phyloP scores from a whole-genome alignment of 2,329 filamentous ascomycete genomes.

The Colletotrichum sp. region DNA sequence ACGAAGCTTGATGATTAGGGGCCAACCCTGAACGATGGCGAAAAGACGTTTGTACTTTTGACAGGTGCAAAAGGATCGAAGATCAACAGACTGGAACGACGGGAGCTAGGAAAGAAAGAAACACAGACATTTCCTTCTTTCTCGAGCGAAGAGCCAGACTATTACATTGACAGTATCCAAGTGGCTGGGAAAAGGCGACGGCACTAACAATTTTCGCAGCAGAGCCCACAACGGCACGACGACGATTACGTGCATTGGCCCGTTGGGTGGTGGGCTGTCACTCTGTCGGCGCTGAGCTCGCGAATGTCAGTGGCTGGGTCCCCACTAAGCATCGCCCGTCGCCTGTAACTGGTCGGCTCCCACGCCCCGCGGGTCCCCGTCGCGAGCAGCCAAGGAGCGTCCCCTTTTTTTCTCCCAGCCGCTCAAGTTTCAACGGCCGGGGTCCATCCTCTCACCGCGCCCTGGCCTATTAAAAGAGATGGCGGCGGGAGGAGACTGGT shows the following conservation, averaged over 20 bases:
- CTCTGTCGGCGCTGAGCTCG: not conserved
- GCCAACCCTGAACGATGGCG: not conserved
- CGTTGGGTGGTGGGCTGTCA: not conserved
- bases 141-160: not conserved
- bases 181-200: not conserved
- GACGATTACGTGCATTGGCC: not conserved
- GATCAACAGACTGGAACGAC: not conserved
- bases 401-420: not conserved
- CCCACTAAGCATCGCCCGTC: not conserved
- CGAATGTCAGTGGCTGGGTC: not conserved
- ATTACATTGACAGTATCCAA: not conserved
- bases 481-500: not conserved
- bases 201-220: not conserved
- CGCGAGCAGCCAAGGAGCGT: not conserved
- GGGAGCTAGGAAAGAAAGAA: not conserved
- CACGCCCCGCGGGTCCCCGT: not conserved
- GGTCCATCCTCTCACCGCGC: not conserved
- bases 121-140: not conserved
- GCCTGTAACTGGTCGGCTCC: not conserved
- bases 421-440: not conserved
- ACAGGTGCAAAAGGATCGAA: not conserved
- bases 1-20: not conserved
- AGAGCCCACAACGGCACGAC: not conserved
- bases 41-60: not conserved
- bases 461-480: not conserved